phyloP scores from a whole-genome alignment of 1,139 yeast species.

The Yarrowia galli region DNA sequence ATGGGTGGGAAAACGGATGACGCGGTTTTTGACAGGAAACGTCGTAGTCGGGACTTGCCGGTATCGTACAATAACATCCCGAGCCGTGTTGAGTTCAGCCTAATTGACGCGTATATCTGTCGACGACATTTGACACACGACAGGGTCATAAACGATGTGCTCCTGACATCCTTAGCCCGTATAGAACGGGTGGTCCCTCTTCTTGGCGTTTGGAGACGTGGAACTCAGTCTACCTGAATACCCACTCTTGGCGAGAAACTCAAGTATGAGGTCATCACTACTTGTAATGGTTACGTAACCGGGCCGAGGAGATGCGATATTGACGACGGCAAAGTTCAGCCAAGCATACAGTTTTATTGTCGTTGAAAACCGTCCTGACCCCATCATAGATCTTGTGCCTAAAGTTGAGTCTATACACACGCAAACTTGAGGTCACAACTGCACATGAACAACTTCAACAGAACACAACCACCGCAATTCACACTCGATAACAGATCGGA shows the following conservation, averaged over 20 bases:
- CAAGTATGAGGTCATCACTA: too few species aligned
- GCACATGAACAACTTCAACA: not conserved
- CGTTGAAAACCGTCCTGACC: constrained; percentile 1
- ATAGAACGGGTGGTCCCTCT: not conserved
- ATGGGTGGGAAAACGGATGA: too few species aligned
- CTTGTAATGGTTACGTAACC: not conserved
- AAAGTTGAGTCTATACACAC: not conserved
- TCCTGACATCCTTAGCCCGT: too few species aligned
- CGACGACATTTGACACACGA: too few species aligned
- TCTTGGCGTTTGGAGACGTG: not conserved
- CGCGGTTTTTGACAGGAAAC: too few species aligned
- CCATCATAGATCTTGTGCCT: not conserved
- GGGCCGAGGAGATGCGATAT: not conserved
- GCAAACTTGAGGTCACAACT: not conserved
- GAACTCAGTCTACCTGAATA: too few species aligned
- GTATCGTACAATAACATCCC: too few species aligned
- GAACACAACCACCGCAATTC: not conserved
- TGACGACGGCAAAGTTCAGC: not conserved
- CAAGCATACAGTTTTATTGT: not conserved
- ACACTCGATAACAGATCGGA: not conserved
- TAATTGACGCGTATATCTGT: too few species aligned
- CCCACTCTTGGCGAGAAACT: too few species aligned
- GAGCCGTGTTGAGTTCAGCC: too few species aligned
- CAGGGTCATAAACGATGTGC: too few species aligned
- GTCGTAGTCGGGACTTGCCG: too few species aligned